A percentile compares a stretch with the other conserved stretches of the same genome.
These are phyloP conservation scores for Aureobasidium sp. DNA, from an alignment of 2,329 filamentous ascomycete species.

Conservation along the genomic window DNA sequence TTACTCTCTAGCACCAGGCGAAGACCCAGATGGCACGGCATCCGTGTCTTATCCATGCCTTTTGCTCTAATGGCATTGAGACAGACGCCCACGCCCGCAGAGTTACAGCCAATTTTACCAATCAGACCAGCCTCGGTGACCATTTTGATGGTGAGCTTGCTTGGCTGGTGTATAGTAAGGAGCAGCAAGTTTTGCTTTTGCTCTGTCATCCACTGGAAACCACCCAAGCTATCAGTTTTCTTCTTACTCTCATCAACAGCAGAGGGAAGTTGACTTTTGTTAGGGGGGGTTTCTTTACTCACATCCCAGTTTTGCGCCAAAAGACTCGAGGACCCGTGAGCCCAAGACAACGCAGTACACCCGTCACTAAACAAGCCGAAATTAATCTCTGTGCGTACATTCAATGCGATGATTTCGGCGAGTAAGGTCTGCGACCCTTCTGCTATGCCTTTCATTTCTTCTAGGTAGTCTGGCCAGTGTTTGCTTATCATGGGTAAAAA, in stretches of 20 bases:
- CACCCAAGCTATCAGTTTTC: background rate
- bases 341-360: slow-evolving; percentile 48
- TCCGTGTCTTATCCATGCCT: slow-evolving; percentile 44
- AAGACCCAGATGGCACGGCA: slow-evolving; percentile 58
- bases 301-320: slow-evolving; percentile 55
- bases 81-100: slow-evolving; percentile 50
- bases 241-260: background rate
- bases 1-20: slow-evolving; percentile 48
- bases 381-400: slow-evolving; percentile 51
- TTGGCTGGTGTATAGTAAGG: slow-evolving; percentile 38
- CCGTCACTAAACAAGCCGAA: slow-evolving; percentile 54
- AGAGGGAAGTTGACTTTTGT: background rate
- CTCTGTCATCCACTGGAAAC: slow-evolving; percentile 41
- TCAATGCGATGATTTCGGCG: slow-evolving; percentile 51
- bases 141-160: slow-evolving; percentile 46
- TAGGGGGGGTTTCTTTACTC: slow-evolving; percentile 18
- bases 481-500: slow-evolving; percentile 41
- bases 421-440: slow-evolving; percentile 42
- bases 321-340: slow-evolving; percentile 31
- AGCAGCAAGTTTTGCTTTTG: slow-evolving; percentile 47
- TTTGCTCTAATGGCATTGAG: slow-evolving; percentile 56
- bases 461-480: slow-evolving; percentile 38
- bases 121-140: slow-evolving; percentile 56
- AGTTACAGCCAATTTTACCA: slow-evolving; percentile 61
- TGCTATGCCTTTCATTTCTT: slow-evolving; percentile 44